Evolutionary conservation across 2,329 filamentous ascomycete species (phyloP).

Genomic region (Nemania sp.): DNA sequence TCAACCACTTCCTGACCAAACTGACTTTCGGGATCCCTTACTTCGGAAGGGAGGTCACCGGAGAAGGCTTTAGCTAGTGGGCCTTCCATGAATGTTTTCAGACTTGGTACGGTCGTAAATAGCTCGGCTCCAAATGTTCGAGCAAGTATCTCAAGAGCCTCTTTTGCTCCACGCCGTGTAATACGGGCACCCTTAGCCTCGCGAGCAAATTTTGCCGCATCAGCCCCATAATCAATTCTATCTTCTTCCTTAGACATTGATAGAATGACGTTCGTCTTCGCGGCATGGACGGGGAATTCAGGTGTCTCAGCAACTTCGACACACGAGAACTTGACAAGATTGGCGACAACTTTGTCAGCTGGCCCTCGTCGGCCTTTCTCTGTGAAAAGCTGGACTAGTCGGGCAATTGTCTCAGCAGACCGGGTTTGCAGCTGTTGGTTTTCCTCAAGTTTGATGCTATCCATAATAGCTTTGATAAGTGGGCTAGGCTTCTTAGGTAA

Average conservation of each 20-base stretch:
- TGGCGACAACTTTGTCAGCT: conserved; percentile 95
- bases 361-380: conserved; percentile 82
- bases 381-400: conserved; percentile 87
- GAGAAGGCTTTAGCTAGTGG: conserved; percentile 82
- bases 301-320: conserved; percentile 98
- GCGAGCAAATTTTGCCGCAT: conserved; percentile 88
- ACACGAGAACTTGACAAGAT: conserved; percentile 96
- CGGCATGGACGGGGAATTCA: conserved; percentile 87
- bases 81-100: conserved; percentile 83
- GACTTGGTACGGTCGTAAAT: conserved; percentile 85
- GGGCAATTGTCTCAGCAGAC: conserved; percentile 85
- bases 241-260: conserved; percentile 98
- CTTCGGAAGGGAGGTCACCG: conserved; percentile 76
- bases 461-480: conserved; percentile 97
- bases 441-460: conserved; percentile 95
- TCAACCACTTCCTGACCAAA: conserved; percentile 95
- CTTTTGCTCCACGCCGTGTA: conserved; percentile 91
- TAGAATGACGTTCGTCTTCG: conserved; percentile 82
- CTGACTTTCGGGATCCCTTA: conserved; percentile 77
- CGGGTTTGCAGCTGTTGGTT: conserved; percentile 88
- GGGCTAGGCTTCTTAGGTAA: conserved; percentile 93
- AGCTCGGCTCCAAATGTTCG: conserved; percentile 81
- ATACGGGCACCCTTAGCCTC: conserved; percentile 91
- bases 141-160: conserved; percentile 89
- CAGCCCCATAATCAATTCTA: conserved; percentile 83